These are phyloP conservation scores for Anisodus acutangulus DNA, from an alignment of 257 asterid species.

Conservation along the genomic window DNA sequence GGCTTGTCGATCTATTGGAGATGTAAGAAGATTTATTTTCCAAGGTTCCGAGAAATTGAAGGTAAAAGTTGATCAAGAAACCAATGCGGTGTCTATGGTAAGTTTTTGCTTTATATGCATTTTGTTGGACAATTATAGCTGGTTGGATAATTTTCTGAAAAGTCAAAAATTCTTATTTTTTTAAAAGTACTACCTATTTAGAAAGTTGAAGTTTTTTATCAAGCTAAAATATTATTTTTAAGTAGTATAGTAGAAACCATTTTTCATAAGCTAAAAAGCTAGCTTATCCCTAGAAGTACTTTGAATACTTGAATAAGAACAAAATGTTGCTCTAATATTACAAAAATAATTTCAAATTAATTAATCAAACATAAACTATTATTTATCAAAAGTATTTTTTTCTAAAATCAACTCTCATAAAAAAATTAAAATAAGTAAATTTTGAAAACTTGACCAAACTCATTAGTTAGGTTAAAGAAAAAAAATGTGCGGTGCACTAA, in stretches of 20 bases:
- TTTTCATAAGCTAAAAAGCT: neutral
- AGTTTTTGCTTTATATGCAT: neutral
- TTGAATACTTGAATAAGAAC: too few species aligned
- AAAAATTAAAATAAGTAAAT: too few species aligned
- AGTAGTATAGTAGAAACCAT: neutral
- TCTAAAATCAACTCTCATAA: neutral
- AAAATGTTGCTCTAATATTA: too few species aligned
- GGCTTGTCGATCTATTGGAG: constrained; percentile 4
- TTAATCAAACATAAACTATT: too few species aligned
- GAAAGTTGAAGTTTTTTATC: neutral
- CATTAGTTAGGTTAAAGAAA: too few species aligned
- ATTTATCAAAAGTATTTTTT: neutral
- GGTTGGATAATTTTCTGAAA: neutral
- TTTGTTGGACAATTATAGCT: neutral
- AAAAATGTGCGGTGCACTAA: too few species aligned
- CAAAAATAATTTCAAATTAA: too few species aligned
- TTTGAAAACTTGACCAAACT: too few species aligned
- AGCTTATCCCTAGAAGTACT: too few species aligned
- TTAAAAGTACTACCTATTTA: neutral
- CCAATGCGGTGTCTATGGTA: neutral
- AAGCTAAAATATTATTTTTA: neutral
- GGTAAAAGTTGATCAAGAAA: neutral
- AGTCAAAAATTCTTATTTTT: neutral
- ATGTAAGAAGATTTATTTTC: neutral
- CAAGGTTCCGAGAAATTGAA: neutral